A percentile compares a stretch with the other conserved stretches of the same genome.
Conservation (phyloP, 192 early-diverging fungal genomes). For the Podila clonocystis region DNA sequence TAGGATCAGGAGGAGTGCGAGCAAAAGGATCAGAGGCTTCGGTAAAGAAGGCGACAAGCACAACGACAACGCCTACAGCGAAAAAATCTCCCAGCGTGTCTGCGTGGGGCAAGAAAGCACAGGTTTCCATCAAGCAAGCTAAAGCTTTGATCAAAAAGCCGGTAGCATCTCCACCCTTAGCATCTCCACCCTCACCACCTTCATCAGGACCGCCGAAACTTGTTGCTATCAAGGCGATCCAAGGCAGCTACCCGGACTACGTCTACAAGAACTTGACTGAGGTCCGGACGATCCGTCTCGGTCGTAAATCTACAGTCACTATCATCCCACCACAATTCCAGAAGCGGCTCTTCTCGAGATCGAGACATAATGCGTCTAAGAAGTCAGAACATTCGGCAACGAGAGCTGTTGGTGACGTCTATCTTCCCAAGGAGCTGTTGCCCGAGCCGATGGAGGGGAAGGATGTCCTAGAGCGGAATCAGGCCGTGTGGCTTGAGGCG, state of each 20-base stretch:
- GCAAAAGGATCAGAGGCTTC: background rate
- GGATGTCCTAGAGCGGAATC: conserved; percentile 34
- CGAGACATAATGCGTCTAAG: background rate
- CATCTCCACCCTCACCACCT: too few species aligned
- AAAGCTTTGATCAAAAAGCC: too few species aligned
- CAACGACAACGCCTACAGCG: background rate
- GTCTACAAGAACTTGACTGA: conserved; percentile 1
- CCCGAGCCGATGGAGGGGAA: conserved; percentile 37
- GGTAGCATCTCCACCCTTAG: too few species aligned
- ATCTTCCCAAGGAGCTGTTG: conserved; percentile 8
- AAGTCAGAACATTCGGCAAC: background rate
- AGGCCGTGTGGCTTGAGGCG: conserved; percentile 29
- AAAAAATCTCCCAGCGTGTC: too few species aligned
- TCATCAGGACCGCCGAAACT: too few species aligned
- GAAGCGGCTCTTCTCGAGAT: conserved; percentile 11
- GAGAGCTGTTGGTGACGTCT: conserved; percentile 4
- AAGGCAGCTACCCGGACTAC: background rate
- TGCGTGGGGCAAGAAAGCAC: too few species aligned
- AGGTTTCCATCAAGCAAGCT: too few species aligned
- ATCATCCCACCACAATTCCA: conserved; percentile 9
- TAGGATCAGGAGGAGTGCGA: background rate
- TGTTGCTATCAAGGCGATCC: too few species aligned
- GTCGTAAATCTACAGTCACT: conserved; percentile 6
- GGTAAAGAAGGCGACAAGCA: background rate
- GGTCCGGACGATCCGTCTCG: background rate